Evolutionary conservation across 176 grass and related monocot species (phyloP), one percentile per base, ranked within the genome.

Genomic region (Phyllostachys edulis): DNA sequence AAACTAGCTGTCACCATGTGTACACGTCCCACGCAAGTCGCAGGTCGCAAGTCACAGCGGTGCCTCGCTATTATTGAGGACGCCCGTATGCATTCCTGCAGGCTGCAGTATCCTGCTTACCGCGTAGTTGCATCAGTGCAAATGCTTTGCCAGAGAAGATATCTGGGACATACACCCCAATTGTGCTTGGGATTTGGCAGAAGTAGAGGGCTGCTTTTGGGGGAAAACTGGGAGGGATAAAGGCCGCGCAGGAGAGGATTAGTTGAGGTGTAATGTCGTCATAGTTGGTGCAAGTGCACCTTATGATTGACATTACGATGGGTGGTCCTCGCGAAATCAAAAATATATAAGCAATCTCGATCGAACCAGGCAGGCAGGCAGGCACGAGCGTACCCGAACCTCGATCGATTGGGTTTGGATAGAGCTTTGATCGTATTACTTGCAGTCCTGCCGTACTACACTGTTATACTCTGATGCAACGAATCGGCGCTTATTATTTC

Each of bases 231-330:
- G 18, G 6, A 16, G 11, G 36, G 65, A 44, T 67, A 50, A 49
- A 79, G 42, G 26, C 51, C 7, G 42, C 17, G 1, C 5, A 5
- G 20, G 55, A 45, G 39, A 27, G 39, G 78, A 81, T 81, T 87
- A 41, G 85, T 76, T 87, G 79, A 56, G 32, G 42, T 7, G 85
- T 80, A 80, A 64, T 59, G 59, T 76, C 78, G 15, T 60, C 51
- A 49, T 51, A 62, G 85, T 77, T 41, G 85, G 79, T 70, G 79
- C 71, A 82, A 76, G 40, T 82, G 85, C 79, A 16, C 47, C 5
- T 69, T 49, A 71, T 54, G 63, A 87, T 62, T 82, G 71, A 76
- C 85, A 26, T 41, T 46, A 62, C 70, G 63, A 87, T 82, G 32
- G 62, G 27, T 37, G 26, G 74, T 20, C 51, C 50, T 44, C 63